A percentile compares a stretch with the other conserved stretches of the same genome.
phyloP scores from a whole-genome alignment of 805 yeast genomes.

The Starmera dryadoides region DNA sequence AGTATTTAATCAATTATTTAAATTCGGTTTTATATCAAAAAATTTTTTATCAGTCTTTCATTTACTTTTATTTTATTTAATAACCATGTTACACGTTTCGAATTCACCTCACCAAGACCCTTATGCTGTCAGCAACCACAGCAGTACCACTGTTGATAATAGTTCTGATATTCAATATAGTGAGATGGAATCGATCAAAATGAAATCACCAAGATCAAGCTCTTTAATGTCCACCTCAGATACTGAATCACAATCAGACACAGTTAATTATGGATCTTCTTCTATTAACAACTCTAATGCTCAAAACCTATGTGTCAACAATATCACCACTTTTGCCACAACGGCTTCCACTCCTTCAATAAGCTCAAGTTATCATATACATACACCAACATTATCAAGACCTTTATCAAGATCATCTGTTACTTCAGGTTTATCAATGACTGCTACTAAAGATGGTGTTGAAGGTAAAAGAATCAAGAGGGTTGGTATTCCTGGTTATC shows the following conservation, averaged over 20 bases:
- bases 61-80: no score
- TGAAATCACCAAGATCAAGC: not conserved
- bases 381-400: constrained; percentile 34
- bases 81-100: not conserved
- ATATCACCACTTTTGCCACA: not conserved
- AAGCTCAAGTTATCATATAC: no score
- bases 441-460: constrained; percentile 69
- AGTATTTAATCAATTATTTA: no score
- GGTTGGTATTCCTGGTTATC: constrained; percentile 31
- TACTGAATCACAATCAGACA: not conserved
- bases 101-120: not conserved
- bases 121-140: not conserved
- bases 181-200: not conserved
- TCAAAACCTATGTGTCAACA: no score
- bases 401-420: constrained; percentile 56
- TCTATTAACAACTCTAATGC: no score
- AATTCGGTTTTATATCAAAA: no score
- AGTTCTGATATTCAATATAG: not conserved
- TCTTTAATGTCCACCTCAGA: not conserved
- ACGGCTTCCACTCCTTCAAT: no score
- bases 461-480: constrained; percentile 55
- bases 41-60: no score
- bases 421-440: constrained; percentile 62
- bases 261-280: no score
- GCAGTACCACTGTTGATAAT: no score